phyloP scores from a whole-genome alignment of 495 filamentous ascomycete genomes.

The Neurospora pannonica region DNA sequence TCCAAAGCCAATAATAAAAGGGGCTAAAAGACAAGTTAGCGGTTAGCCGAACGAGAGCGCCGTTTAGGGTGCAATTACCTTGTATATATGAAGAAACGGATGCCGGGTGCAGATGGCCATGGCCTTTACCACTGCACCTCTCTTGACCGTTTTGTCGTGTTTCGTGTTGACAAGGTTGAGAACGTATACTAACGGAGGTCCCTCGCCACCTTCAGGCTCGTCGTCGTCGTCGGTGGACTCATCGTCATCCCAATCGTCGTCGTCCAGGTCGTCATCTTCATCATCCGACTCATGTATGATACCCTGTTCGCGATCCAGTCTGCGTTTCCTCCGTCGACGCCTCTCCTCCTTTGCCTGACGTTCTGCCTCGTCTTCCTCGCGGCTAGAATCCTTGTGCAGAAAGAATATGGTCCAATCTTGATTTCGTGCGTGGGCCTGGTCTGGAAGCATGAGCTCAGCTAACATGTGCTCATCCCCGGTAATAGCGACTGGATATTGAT shows the following conservation, averaged over 20 bases:
- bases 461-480: conserved; percentile 97
- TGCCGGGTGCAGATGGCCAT: conserved; percentile 99
- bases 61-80: conserved; percentile 43
- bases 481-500: conserved; percentile 89
- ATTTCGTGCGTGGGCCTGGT: conserved; percentile 88
- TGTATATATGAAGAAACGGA: conserved; percentile 98
- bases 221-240: conserved; percentile 50
- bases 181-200: conserved; percentile 94
- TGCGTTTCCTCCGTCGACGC: conserved; percentile 31
- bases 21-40: conserved; percentile 48
- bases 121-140: conserved; percentile 92
- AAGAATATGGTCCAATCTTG: conserved; percentile 99
- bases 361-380: conserved; percentile 64
- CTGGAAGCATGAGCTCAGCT: conserved; percentile 95
- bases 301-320: conserved; percentile 41
- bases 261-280: conserved; percentile 35
- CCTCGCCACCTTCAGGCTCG: conserved; percentile 59
- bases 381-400: conserved; percentile 82
- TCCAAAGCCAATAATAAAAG: conserved; percentile 89
- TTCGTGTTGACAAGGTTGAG: conserved; percentile 97
- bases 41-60: background rate
- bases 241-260: conserved; percentile 24
- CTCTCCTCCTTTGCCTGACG: conserved; percentile 43
- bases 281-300: conserved; percentile 42
- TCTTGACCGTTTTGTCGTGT: conserved; percentile 80